Evolutionary conservation across 495 filamentous ascomycete species (phyloP).

Genomic region (Xylaria longipes): DNA sequence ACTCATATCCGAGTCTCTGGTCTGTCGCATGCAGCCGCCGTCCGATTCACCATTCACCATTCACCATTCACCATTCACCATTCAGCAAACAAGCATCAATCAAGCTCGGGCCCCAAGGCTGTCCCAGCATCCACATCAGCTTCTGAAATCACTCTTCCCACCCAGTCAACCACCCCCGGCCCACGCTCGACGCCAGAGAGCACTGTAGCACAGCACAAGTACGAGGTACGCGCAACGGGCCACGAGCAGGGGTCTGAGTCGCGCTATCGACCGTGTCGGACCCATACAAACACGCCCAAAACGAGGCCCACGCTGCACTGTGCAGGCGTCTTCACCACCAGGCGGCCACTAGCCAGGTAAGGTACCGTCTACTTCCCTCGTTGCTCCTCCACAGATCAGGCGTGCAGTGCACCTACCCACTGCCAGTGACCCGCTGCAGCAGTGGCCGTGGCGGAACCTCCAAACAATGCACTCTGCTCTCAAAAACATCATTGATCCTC

Average conservation of each 20-base stretch:
- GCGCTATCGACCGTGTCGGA: slow-evolving; percentile 27
- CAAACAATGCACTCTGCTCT: slow-evolving; percentile 38
- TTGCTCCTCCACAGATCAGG: slow-evolving; percentile 3
- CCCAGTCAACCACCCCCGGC: neutral
- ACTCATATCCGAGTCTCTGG: neutral
- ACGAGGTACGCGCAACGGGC: slow-evolving; percentile 21
- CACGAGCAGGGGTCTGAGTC: slow-evolving; percentile 16
- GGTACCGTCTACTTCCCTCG: slow-evolving; percentile 21
- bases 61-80: slow-evolving; percentile 3
- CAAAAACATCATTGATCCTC: slow-evolving; percentile 40
- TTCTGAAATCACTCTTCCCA: slow-evolving; percentile 6
- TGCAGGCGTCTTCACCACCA: neutral
- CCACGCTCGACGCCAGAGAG: slow-evolving; percentile 3
- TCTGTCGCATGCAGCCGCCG: neutral
- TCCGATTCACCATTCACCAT: neutral
- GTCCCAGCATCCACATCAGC: neutral
- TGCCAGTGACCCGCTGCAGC: slow-evolving; percentile 21
- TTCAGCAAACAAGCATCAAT: no score
- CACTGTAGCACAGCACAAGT: slow-evolving; percentile 16
- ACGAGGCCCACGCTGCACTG: slow-evolving; percentile 13
- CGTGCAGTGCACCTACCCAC: neutral
- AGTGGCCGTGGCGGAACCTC: slow-evolving; percentile 29
- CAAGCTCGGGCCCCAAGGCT: slow-evolving; percentile 10
- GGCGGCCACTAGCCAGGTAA: slow-evolving; percentile 17
- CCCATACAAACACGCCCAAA: slow-evolving; percentile 19